Percentiles rank a stretch among this genome's conserved stretches.
Conservation (phyloP, 345 rosid genomes). For the Theobroma cacao region DNA sequence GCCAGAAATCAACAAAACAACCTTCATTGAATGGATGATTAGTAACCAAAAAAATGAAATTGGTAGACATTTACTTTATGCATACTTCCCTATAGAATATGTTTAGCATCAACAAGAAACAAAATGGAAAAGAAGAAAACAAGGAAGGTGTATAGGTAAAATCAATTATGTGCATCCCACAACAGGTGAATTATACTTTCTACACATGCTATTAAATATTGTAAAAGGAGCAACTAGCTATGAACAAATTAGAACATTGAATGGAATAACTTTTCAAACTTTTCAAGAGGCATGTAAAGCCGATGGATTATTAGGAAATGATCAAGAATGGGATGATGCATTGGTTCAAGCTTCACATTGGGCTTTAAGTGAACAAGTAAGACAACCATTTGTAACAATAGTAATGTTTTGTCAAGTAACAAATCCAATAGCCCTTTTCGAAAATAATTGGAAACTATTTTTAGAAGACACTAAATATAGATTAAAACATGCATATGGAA, state of each 20-base stretch:
- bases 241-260: too few species aligned
- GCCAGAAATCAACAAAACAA: not conserved
- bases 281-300: not conserved
- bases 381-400: not conserved
- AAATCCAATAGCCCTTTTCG: not conserved
- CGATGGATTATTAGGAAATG: not conserved
- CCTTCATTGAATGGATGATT: not conserved
- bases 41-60: too few species aligned
- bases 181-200: not conserved
- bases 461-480: not conserved
- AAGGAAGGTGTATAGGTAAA: not conserved
- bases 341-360: not conserved
- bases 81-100: not conserved
- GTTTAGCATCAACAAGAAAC: not conserved
- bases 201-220: not conserved
- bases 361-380: not conserved
- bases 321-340: not conserved
- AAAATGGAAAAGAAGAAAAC: not conserved
- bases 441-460: too few species aligned
- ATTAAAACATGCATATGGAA: not conserved
- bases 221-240: not conserved
- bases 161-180: not conserved
- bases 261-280: not conserved
- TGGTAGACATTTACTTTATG: not conserved
- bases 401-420: not conserved